phyloP scores from a whole-genome alignment of 1,284 basidiomycete genomes.

The Trichosporon faecale region DNA sequence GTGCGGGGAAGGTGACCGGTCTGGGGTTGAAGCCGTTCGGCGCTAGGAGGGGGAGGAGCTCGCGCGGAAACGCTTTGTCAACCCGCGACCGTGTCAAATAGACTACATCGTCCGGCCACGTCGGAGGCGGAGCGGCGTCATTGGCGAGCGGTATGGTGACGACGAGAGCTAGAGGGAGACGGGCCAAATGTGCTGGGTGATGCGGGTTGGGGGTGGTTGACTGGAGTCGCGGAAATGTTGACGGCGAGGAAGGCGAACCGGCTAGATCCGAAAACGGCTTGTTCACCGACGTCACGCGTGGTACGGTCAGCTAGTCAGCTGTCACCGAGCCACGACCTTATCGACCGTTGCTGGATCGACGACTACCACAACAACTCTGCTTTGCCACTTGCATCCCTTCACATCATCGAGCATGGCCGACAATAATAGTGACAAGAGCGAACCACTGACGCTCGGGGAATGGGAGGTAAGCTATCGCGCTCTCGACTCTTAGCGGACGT shows the following conservation, averaged over 20 bases:
- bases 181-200: background rate
- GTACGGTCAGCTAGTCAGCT: background rate
- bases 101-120: slow-evolving; percentile 45
- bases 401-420: background rate
- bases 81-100: slow-evolving; percentile 46
- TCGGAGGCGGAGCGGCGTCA: slow-evolving; percentile 39
- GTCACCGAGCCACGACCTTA: background rate
- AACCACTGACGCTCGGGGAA: background rate
- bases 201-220: too few species aligned
- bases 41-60: slow-evolving; percentile 32
- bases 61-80: slow-evolving; percentile 39
- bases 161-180: background rate
- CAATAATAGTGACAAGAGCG: background rate
- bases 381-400: background rate
- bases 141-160: slow-evolving; percentile 18
- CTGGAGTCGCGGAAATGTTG: background rate
- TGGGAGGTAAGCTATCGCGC: background rate
- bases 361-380: background rate
- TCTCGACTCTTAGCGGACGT: background rate
- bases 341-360: background rate
- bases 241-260: background rate
- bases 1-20: slow-evolving; percentile 32
- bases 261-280: background rate
- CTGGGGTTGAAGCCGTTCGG: slow-evolving; percentile 24
- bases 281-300: background rate